phyloP scores from a whole-genome alignment of 495 filamentous ascomycete genomes.

The Achaetomiella virescens region DNA sequence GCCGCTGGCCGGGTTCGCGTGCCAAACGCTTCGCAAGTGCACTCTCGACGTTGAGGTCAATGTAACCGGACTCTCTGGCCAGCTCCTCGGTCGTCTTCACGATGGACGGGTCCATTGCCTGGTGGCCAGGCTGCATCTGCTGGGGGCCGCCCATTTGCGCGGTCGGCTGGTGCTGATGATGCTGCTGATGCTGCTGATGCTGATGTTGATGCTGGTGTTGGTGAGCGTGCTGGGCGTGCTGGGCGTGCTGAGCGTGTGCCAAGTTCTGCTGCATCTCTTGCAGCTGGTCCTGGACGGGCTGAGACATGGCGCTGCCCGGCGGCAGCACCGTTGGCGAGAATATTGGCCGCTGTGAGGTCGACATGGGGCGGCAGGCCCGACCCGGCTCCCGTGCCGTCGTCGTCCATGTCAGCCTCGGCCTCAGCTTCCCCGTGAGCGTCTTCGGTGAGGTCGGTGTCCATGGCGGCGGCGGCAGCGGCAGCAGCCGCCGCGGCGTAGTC shows the following conservation, averaged over 20 bases:
- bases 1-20: slow-evolving; percentile 38
- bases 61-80: slow-evolving; percentile 38
- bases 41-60: slow-evolving; percentile 39
- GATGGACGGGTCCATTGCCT: slow-evolving; percentile 26
- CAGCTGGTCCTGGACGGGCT: slow-evolving; percentile 20
- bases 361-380: slow-evolving; percentile 25
- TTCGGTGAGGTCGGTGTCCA: slow-evolving; percentile 25
- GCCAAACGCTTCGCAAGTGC: slow-evolving; percentile 42
- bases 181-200: slow-evolving; percentile 21
- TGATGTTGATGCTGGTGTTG: slow-evolving; percentile 24
- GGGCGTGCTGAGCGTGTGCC: slow-evolving; percentile 18
- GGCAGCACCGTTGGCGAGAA: slow-evolving; percentile 25
- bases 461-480: slow-evolving; percentile 34
- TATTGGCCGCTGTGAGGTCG: slow-evolving; percentile 28
- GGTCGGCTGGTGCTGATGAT: slow-evolving; percentile 20
- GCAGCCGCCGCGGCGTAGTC: slow-evolving; percentile 35
- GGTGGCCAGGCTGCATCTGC: slow-evolving; percentile 28
- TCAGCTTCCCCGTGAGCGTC: slow-evolving; percentile 29
- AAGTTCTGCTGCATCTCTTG: slow-evolving; percentile 13
- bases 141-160: slow-evolving; percentile 22
- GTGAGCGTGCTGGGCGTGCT: slow-evolving; percentile 10
- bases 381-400: slow-evolving; percentile 15
- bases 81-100: slow-evolving; percentile 36
- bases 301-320: slow-evolving; percentile 6
- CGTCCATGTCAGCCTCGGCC: slow-evolving; percentile 29